Conservation (phyloP, 2,329 filamentous ascomycete genomes). For the Penicillium crustosum region DNA sequence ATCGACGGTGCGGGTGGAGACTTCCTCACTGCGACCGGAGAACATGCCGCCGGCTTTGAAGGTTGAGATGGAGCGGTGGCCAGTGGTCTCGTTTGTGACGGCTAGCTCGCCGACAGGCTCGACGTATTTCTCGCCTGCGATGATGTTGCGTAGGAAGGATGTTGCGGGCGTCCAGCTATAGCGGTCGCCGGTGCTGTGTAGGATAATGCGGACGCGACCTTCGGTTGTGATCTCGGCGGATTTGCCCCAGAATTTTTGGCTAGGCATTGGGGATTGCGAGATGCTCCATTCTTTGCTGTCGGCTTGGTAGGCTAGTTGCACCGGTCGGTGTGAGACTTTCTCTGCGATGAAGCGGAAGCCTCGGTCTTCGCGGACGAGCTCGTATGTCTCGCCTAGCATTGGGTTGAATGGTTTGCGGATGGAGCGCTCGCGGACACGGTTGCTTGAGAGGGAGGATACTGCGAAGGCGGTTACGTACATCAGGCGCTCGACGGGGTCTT, state of each 20-base stretch:
- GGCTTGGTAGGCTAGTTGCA: constrained; percentile 89
- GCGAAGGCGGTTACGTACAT: constrained; percentile 89
- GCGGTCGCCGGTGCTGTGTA: constrained; percentile 74
- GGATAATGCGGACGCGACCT: constrained; percentile 74
- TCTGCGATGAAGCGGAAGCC: constrained; percentile 92
- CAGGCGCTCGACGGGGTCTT: constrained; percentile 67
- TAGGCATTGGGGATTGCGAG: constrained; percentile 80
- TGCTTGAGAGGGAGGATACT: constrained; percentile 78
- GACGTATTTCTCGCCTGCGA: constrained; percentile 96
- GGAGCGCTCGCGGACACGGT: constrained; percentile 81
- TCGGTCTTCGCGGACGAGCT: constrained; percentile 82
- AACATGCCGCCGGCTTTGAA: constrained; percentile 98
- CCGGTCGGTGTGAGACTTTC: constrained; percentile 89
- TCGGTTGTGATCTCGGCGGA: constrained; percentile 92
- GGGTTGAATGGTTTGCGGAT: constrained; percentile 97
- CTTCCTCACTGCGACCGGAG: constrained; percentile 88
- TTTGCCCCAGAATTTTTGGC: constrained; percentile 99
- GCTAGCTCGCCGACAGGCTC: constrained; percentile 91
- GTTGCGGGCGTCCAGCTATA: constrained; percentile 90
- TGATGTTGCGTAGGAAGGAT: constrained; percentile 90
- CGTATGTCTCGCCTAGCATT: constrained; percentile 91
- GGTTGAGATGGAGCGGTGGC: constrained; percentile 78
- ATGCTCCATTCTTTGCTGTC: constrained; percentile 84
- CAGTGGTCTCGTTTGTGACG: constrained; percentile 78
- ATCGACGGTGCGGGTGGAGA: constrained; percentile 72